These are phyloP conservation scores for Yamadazyma triangularis DNA, from an alignment of 1,139 yeast species.

Conservation along the genomic window DNA sequence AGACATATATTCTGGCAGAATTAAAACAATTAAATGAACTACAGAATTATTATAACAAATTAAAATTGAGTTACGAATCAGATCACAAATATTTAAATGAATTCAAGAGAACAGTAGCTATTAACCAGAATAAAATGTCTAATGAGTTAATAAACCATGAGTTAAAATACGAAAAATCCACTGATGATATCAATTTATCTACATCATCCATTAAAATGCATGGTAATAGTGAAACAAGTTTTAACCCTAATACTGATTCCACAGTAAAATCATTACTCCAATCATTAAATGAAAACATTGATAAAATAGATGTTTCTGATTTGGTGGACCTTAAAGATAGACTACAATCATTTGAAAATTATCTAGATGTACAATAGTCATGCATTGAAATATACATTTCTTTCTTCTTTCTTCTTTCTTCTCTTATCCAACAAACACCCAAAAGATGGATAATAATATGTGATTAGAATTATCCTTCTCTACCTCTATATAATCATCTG, in stretches of 20 bases:
- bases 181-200: neutral
- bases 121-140: conserved; percentile 10
- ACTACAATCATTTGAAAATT: conserved; percentile 23
- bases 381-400: no score
- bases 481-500: conserved; percentile 6
- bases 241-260: neutral
- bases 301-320: conserved; percentile 13
- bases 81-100: conserved; percentile 32
- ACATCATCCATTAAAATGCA: neutral
- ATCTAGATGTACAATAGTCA: conserved; percentile 16
- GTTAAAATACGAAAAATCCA: neutral
- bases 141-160: conserved; percentile 1
- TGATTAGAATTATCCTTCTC: conserved; percentile 1
- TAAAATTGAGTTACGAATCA: conserved; percentile 22
- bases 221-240: no score
- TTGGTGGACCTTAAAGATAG: conserved; percentile 21
- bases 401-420: no score
- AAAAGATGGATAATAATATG: conserved; percentile 24
- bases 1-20: conserved; percentile 41
- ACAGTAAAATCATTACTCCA: conserved; percentile 12
- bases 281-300: conserved; percentile 16
- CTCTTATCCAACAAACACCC: conserved; percentile 25
- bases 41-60: conserved; percentile 21
- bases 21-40: conserved; percentile 34
- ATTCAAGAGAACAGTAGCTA: conserved; percentile 15